Base-by-base conservation (phyloP, 2,329 filamentous ascomycete genomes). In the Cercospora brassicicola region DNA sequence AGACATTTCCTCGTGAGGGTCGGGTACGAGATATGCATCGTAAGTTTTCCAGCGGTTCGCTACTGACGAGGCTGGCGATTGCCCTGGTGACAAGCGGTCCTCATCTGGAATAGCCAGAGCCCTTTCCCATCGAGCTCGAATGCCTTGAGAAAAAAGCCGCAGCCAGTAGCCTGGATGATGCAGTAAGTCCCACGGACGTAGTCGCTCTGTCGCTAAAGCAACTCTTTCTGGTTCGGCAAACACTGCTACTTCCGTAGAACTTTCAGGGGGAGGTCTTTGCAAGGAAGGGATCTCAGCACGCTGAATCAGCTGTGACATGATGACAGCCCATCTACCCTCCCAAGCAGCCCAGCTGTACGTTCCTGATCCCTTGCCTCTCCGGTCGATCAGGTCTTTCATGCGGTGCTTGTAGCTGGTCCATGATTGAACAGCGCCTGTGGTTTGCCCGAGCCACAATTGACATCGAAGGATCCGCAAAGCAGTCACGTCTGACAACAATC, bases 261-360 rank as follows among this genome's bases (percentile, higher is more conserved):
- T 70, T 4, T 71, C 66, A 28, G 56, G 42, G 7, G 55, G 13
- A 10, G 68, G 18, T 51, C 64, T 65, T 20, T 76, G 76, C 68
- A 86, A 82, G 0, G 79, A 73, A 4, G 84, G 82, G 18, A 88
- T 73, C 18, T 84, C 81, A 26, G 85, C 83, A 61, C 83, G 82
- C 55, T 82, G 81, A 18, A 90, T 84, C 4, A 89, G 78, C 69
- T 90, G 82, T 3, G 86, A 87, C 85, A 90, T 89, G 30, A 85
- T 80, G 69, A 83, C 82, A 15, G 87, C 85, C 88, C 88, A 90
- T 65, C 91, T 87, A 48, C 92, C 89, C 80, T 97, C 91, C 94
- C 94, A 99, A 1, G 94, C 94, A 75, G 93, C 88, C 92, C 94
- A 98, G 5, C 93, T 92, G 78, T 98, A 98, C 72, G 92, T 96